Conservation (phyloP, 495 filamentous ascomycete species). For the Usnea hakonensis region DNA sequence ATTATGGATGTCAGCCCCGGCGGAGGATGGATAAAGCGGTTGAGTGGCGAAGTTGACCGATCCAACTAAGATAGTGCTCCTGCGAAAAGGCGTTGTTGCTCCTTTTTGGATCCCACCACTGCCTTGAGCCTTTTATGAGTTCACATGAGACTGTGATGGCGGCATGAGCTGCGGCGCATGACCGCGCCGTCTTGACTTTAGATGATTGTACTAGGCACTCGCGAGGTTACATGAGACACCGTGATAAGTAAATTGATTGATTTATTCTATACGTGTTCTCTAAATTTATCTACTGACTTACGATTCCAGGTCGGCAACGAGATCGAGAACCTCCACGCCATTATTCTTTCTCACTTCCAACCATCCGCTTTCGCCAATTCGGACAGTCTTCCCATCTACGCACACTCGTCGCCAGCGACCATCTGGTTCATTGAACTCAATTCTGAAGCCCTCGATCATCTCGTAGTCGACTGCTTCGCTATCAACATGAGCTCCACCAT, state of each 20-base stretch:
- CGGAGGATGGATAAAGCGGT: slow-evolving; percentile 5
- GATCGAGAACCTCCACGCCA: slow-evolving; percentile 19
- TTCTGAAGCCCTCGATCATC: slow-evolving; percentile 50
- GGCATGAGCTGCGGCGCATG: not conserved
- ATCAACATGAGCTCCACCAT: slow-evolving; percentile 61
- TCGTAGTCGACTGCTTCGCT: slow-evolving; percentile 57
- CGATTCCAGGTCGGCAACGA: slow-evolving; percentile 4
- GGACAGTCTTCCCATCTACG: slow-evolving; percentile 79
- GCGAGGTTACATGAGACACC: too few relatives aligned
- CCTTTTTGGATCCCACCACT: not conserved
- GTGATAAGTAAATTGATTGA: too few relatives aligned
- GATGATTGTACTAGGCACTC: not conserved
- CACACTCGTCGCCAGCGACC: slow-evolving; percentile 75
- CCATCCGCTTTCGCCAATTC: slow-evolving; percentile 60
- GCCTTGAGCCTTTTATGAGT: not conserved
- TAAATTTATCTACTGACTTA: not conserved
- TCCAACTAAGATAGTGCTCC: not conserved
- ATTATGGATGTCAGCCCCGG: slow-evolving; percentile 6
- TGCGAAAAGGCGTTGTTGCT: not conserved
- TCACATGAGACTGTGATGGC: not conserved
- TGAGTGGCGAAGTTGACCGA: not conserved
- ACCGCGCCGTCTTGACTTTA: not conserved
- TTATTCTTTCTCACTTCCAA: slow-evolving; percentile 51
- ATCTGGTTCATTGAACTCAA: slow-evolving; percentile 56
- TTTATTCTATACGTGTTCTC: not conserved